phyloP scores from a whole-genome alignment of 2,329 filamentous ascomycete species.

The Xylaria sp. region DNA sequence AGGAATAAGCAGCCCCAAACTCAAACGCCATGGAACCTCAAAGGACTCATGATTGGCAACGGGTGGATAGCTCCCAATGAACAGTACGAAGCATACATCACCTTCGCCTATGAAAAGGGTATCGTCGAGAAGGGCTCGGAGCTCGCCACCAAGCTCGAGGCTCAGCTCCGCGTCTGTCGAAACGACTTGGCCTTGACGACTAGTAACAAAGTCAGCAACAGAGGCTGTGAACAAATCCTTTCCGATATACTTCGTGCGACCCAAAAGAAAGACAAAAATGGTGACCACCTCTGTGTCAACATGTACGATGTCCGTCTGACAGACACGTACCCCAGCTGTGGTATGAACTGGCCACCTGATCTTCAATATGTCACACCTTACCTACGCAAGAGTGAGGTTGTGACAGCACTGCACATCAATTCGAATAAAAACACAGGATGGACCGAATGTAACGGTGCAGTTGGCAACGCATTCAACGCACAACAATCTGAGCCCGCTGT shows the following conservation, averaged over 20 bases:
- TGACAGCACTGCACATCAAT: constrained; percentile 83
- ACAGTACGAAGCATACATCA: constrained; percentile 89
- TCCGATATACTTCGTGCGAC: constrained; percentile 77
- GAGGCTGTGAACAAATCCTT: constrained; percentile 80
- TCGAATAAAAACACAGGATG: constrained; percentile 85
- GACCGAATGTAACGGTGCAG: constrained; percentile 87
- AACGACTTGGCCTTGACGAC: constrained; percentile 65
- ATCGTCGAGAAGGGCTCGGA: constrained; percentile 76
- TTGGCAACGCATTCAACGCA: constrained; percentile 77
- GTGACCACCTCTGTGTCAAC: constrained; percentile 77
- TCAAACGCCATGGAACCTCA: constrained; percentile 76
- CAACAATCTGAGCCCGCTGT: constrained; percentile 78
- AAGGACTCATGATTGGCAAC: constrained; percentile 92
- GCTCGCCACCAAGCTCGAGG: constrained; percentile 72
- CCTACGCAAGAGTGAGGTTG: constrained; percentile 83
- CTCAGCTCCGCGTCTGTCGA: constrained; percentile 75
- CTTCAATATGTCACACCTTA: constrained; percentile 82
- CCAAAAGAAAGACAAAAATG: constrained; percentile 60
- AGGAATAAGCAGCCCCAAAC: constrained; percentile 76
- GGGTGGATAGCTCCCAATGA: constrained; percentile 94
- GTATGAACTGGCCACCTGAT: constrained; percentile 98
- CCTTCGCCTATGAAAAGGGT: constrained; percentile 81
- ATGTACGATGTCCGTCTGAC: constrained; percentile 96
- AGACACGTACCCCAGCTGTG: constrained; percentile 84
- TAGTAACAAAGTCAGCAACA: constrained; percentile 72